Conservation (phyloP, 148 eudicot species). For the Heliosperma pusillum region DNA sequence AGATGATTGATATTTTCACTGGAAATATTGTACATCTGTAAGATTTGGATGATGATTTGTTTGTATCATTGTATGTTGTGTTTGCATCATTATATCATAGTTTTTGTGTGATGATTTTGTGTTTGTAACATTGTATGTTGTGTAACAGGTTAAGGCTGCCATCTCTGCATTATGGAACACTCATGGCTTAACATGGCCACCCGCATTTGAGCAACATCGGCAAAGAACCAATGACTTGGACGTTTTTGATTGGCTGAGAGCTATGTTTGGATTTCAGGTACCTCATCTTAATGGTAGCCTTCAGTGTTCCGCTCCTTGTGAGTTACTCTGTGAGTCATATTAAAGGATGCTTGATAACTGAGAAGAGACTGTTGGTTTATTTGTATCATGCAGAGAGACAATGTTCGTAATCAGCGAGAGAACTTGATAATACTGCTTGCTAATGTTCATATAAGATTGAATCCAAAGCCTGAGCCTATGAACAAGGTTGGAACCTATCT, state of each 20-base stretch:
- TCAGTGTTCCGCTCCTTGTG: constrained; percentile 3
- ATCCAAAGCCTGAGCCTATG: constrained; percentile 69
- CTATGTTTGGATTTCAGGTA: constrained; percentile 99
- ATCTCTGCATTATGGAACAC: constrained; percentile 64
- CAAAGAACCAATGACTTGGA: constrained; percentile 78
- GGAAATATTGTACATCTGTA: not conserved
- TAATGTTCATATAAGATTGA: constrained; percentile 64
- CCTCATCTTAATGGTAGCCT: constrained; percentile 17
- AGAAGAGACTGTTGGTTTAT: constrained; percentile 15
- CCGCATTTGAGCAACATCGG: constrained; percentile 60
- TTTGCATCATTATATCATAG: no score
- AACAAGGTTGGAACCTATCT: constrained; percentile 44
- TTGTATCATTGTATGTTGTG: not conserved
- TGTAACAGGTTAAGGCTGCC: constrained; percentile 77
- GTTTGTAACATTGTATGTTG: not conserved
- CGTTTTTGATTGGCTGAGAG: constrained; percentile 92
- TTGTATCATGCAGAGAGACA: constrained; percentile 69
- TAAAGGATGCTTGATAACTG: constrained; percentile 5
- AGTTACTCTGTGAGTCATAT: not conserved
- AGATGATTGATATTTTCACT: not conserved
- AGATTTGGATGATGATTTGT: not conserved
- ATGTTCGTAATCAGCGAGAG: constrained; percentile 92
- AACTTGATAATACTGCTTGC: constrained; percentile 76
- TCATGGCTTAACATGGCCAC: constrained; percentile 72
- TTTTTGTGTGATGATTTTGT: constrained; percentile 4